Percentiles rank a stretch among this genome's conserved stretches.
phyloP scores from a whole-genome alignment of 1,139 yeast species.

The Saccharomyces hybrid region DNA sequence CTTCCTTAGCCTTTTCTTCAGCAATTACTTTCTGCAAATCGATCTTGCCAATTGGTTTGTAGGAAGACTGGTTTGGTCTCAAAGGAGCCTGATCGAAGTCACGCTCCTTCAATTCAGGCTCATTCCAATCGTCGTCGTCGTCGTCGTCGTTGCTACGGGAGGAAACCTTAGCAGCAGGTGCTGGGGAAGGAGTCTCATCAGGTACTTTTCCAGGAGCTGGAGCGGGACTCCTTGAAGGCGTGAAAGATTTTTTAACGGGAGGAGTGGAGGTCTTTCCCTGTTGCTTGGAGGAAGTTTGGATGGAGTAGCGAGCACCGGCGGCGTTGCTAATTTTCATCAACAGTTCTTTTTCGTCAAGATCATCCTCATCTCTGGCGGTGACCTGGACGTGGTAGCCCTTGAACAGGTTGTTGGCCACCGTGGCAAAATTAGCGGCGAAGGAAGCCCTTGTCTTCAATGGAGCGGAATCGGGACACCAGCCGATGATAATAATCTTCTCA shows the following conservation, averaged over 20 bases:
- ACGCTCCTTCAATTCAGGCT: constrained; percentile 60
- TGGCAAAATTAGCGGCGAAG: constrained; percentile 69
- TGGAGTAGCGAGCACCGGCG: constrained; percentile 91
- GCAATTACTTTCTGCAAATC: constrained; percentile 38
- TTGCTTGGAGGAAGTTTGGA: constrained; percentile 38
- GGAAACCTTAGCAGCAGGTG: too few relatives aligned
- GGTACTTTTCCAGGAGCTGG: too few relatives aligned
- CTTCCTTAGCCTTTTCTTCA: constrained; percentile 35
- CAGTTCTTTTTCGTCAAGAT: constrained; percentile 72
- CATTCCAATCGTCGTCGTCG: too few relatives aligned
- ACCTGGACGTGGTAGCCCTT: constrained; percentile 91
- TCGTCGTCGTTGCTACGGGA: too few relatives aligned
- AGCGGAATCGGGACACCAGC: constrained; percentile 90
- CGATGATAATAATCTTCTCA: constrained; percentile 72
- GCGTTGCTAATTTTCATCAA: constrained; percentile 77
- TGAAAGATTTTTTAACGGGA: too few relatives aligned
- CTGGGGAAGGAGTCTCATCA: too few relatives aligned
- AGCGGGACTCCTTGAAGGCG: too few relatives aligned
- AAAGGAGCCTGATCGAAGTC: constrained; percentile 60
- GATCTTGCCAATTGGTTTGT: constrained; percentile 52
- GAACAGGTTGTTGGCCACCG: constrained; percentile 53
- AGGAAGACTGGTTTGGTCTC: constrained; percentile 42
- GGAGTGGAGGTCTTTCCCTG: constrained; percentile 43
- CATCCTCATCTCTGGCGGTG: constrained; percentile 89
- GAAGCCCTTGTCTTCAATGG: constrained; percentile 68